Conservation (phyloP, 2,329 filamentous ascomycete genomes). For the Beauveria caledonica region DNA sequence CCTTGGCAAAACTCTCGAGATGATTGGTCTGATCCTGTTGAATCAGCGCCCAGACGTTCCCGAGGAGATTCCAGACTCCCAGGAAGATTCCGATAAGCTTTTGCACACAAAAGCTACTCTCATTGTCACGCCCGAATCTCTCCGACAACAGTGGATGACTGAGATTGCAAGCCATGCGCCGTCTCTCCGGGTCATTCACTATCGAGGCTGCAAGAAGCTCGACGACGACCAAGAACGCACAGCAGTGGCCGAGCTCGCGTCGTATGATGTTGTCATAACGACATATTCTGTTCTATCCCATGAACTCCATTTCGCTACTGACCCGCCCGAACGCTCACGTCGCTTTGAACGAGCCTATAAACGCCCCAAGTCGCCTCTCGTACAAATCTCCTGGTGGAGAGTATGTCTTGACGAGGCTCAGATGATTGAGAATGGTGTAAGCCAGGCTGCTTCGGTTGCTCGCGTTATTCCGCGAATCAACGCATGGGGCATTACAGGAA, state of each 20-base stretch:
- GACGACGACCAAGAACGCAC: slow-evolving; percentile 28
- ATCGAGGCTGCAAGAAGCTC: slow-evolving; percentile 40
- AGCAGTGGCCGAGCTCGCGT: slow-evolving; percentile 36
- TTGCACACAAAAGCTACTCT: slow-evolving; percentile 47
- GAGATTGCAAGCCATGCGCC: slow-evolving; percentile 54
- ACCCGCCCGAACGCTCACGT: slow-evolving; percentile 59
- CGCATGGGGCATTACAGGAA: slow-evolving; percentile 85
- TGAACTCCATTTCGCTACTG: slow-evolving; percentile 70
- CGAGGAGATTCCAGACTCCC: slow-evolving; percentile 1
- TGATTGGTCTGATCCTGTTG: slow-evolving; percentile 60
- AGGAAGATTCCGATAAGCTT: slow-evolving; percentile 22
- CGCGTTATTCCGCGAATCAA: slow-evolving; percentile 73
- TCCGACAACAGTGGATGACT: slow-evolving; percentile 53
- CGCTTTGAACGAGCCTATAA: slow-evolving; percentile 59
- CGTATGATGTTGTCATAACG: slow-evolving; percentile 53
- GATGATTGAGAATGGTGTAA: slow-evolving; percentile 86
- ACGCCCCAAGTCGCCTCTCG: slow-evolving; percentile 64
- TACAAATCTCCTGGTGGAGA: slow-evolving; percentile 81
- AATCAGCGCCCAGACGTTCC: slow-evolving; percentile 38
- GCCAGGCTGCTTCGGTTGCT: slow-evolving; percentile 72
- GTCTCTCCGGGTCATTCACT: slow-evolving; percentile 45
- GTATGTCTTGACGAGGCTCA: slow-evolving; percentile 74
- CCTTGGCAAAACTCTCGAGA: slow-evolving; percentile 70
- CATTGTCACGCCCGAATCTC: slow-evolving; percentile 50
- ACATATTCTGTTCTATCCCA: slow-evolving; percentile 64